These are phyloP conservation scores for Epichloe typhina DNA, from an alignment of 2,329 filamentous ascomycete genomes.

Conservation along the genomic window DNA sequence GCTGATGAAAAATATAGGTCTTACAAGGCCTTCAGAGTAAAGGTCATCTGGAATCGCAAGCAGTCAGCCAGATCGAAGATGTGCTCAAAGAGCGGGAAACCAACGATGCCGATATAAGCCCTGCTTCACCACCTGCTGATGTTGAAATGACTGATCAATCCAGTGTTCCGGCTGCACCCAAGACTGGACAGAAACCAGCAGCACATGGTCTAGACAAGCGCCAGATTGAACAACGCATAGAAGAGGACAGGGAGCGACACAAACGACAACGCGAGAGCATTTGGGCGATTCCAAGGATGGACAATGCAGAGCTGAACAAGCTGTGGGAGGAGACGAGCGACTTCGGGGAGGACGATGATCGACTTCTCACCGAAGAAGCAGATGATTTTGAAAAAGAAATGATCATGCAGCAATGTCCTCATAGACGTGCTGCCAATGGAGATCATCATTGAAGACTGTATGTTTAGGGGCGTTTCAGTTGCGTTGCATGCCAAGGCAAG, in stretches of 20 bases:
- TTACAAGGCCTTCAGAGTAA: constrained; percentile 58
- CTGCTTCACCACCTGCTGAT: constrained; percentile 36
- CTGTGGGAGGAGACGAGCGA: constrained; percentile 83
- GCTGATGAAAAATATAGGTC: constrained; percentile 31
- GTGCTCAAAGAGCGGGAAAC: constrained; percentile 69
- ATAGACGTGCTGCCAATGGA: constrained; percentile 22
- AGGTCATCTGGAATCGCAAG: constrained; percentile 58
- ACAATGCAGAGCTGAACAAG: constrained; percentile 60
- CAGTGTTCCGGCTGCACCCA: constrained; percentile 27
- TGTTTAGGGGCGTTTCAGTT: background rate
- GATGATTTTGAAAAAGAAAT: constrained; percentile 32
- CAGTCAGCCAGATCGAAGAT: constrained; percentile 68
- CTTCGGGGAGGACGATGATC: constrained; percentile 73
- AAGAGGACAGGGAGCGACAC: constrained; percentile 90
- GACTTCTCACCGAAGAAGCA: constrained; percentile 61
- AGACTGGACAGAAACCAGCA: constrained; percentile 18
- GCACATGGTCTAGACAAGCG: constrained; percentile 55
- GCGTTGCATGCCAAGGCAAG: constrained; percentile 7
- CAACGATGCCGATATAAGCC: constrained; percentile 40
- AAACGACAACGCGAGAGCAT: constrained; percentile 85
- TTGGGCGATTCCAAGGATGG: constrained; percentile 62
- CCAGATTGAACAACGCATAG: constrained; percentile 89
- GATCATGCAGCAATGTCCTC: constrained; percentile 27
- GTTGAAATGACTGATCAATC: constrained; percentile 28
- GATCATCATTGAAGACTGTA: constrained; percentile 11